phyloP scores from a whole-genome alignment of 257 asterid species.

The Plantago major region DNA sequence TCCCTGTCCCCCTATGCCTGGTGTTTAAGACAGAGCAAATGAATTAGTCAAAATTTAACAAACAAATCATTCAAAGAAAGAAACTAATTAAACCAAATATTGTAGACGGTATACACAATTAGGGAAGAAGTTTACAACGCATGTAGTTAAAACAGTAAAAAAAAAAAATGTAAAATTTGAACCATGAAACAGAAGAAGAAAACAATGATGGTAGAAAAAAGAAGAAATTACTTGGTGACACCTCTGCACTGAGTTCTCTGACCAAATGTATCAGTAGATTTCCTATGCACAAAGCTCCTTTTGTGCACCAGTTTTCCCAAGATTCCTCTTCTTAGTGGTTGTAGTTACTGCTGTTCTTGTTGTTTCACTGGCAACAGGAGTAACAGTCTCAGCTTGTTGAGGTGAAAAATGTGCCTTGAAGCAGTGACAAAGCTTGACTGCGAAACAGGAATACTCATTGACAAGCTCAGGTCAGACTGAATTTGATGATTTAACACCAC shows the following conservation, averaged over 20 bases:
- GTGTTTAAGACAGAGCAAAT: not conserved
- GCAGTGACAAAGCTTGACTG: constrained; percentile 75
- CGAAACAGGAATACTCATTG: constrained; percentile 83
- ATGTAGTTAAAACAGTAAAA: constrained; percentile 2
- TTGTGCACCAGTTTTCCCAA: constrained; percentile 33
- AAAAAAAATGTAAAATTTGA: not conserved
- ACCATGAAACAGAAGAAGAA: not conserved
- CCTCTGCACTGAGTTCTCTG: constrained; percentile 98
- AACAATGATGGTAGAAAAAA: constrained; percentile 6
- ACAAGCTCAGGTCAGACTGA: constrained; percentile 32
- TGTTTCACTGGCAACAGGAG: constrained; percentile 30
- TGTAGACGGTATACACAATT: not conserved
- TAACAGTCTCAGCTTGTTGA: constrained; percentile 26
- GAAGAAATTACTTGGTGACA: constrained; percentile 58
- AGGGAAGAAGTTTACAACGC: not conserved
- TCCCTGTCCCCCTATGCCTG: constrained; percentile 34
- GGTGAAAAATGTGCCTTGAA: constrained; percentile 54
- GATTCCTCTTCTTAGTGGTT: constrained; percentile 52
- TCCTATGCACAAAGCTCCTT: constrained; percentile 74
- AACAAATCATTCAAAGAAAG: not conserved
- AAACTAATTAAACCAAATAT: not conserved
- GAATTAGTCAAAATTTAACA: not conserved
- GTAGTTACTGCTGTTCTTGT: too few species aligned
- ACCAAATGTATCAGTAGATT: constrained; percentile 91
- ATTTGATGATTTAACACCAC: constrained; percentile 37